Evolutionary conservation across 2,329 filamentous ascomycete species (phyloP).

Genomic region (Corniculantispora saksenae): DNA sequence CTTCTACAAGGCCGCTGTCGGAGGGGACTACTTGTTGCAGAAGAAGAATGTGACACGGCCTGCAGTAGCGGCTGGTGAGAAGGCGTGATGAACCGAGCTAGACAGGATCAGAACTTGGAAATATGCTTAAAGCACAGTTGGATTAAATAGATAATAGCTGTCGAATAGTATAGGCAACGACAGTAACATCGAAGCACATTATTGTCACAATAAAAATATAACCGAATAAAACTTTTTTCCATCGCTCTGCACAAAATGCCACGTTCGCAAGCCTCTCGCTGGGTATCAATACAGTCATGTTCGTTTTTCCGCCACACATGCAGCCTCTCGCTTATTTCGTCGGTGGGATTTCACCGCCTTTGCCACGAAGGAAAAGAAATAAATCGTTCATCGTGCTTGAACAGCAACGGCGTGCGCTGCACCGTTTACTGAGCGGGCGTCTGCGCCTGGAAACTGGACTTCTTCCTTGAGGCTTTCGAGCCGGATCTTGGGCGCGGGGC

Average conservation of each 20-base stretch:
- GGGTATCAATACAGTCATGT: background rate
- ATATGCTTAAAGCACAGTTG: background rate
- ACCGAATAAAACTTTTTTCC: background rate
- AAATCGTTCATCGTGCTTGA: background rate
- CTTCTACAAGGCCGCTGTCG: slow-evolving; percentile 45
- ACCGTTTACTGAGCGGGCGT: background rate
- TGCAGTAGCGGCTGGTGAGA: background rate
- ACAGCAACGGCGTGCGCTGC: background rate
- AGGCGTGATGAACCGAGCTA: background rate
- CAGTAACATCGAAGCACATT: background rate
- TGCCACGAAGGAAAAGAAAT: too few species aligned
- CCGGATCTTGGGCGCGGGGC: slow-evolving; percentile 1
- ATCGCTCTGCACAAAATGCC: background rate
- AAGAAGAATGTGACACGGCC: slow-evolving; percentile 27
- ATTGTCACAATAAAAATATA: background rate
- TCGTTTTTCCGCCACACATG: background rate
- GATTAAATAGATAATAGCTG: background rate
- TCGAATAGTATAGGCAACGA: background rate
- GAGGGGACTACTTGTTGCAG: slow-evolving; percentile 49
- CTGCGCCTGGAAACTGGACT: background rate
- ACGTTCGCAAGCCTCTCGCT: background rate
- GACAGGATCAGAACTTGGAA: too few species aligned
- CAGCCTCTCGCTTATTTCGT: too few species aligned
- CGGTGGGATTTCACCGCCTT: too few species aligned
- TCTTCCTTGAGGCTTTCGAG: slow-evolving; percentile 16